Evolutionary conservation across 345 rosid genomes (phyloP).

Genomic region (Cochlearia excelsa): DNA sequence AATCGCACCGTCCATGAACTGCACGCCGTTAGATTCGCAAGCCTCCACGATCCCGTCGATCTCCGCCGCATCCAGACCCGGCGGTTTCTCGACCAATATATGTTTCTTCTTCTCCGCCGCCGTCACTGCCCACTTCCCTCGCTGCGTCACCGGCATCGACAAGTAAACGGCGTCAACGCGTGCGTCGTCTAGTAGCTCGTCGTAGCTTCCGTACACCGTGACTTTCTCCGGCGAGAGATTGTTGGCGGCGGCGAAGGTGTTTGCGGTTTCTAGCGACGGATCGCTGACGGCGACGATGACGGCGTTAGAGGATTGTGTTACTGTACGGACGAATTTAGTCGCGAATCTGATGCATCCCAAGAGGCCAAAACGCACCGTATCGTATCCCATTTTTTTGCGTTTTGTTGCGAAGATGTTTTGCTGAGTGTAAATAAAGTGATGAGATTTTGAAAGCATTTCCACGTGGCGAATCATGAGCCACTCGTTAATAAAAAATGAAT

Average conservation of each 20-base stretch:
- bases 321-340: conserved; percentile 55
- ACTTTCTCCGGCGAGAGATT: conserved; percentile 39
- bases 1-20: conserved; percentile 75
- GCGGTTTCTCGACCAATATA: conserved; percentile 64
- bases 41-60: conserved; percentile 55
- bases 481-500: no score
- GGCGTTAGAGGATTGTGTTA: conserved; percentile 46
- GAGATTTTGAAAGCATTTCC: conserved; percentile 1
- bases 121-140: conserved; percentile 51
- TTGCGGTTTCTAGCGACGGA: conserved; percentile 56
- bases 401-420: not conserved
- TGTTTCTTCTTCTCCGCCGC: conserved; percentile 62
- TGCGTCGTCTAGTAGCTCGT: conserved; percentile 47
- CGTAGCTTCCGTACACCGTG: conserved; percentile 56
- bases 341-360: conserved; percentile 59
- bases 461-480: conserved; percentile 27
- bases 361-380: conserved; percentile 52
- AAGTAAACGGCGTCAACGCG: conserved; percentile 59
- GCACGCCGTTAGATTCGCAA: conserved; percentile 58
- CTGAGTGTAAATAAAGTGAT: conserved; percentile 19
- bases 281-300: conserved; percentile 51
- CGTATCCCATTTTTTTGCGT: conserved; percentile 31
- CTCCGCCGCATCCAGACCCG: conserved; percentile 50
- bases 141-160: conserved; percentile 56
- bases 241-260: conserved; percentile 44